Evolutionary conservation across 169 alveolate species (phyloP).

Genomic region (Blepharisma undulans): DNA sequence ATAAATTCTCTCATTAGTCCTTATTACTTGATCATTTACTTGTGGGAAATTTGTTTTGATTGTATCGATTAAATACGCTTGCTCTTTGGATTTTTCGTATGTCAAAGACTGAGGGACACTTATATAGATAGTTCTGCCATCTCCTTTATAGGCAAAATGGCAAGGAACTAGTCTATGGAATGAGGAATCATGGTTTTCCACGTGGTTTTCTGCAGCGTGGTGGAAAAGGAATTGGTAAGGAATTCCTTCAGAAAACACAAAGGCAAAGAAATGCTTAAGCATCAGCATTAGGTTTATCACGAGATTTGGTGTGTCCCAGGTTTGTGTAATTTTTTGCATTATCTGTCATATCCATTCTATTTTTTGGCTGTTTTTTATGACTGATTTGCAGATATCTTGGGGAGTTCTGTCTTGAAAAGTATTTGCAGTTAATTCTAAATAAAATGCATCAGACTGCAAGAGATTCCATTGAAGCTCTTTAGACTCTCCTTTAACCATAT

Average conservation of each 20-base stretch:
- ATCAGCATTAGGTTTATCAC: background rate
- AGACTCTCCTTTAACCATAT: background rate
- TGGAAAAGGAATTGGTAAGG: conserved; percentile 24
- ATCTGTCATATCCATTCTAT: background rate
- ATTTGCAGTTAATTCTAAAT: background rate
- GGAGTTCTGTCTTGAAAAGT: background rate
- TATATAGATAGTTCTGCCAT: background rate
- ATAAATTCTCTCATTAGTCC: conserved; percentile 6
- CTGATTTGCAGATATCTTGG: conserved; percentile 16
- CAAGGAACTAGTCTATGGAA: conserved; percentile 29
- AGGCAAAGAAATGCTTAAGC: background rate
- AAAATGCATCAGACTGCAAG: background rate
- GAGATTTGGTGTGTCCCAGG: background rate
- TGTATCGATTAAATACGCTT: background rate
- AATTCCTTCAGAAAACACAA: conserved; percentile 25
- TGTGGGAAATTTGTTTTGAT: background rate
- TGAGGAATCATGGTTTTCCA: background rate
- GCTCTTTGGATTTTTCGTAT: background rate
- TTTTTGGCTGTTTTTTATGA: conserved; percentile 4
- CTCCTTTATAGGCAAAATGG: background rate
- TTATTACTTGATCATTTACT: conserved; percentile 22
- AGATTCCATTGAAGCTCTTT: background rate
- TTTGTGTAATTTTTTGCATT: background rate
- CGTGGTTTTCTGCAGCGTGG: background rate
- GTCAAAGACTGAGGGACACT: conserved; percentile 13